A percentile compares a stretch with the other conserved stretches of the same genome.
These are phyloP conservation scores for Jamesozyma rosinii DNA, from an alignment of 805 yeast species.

Conservation along the genomic window DNA sequence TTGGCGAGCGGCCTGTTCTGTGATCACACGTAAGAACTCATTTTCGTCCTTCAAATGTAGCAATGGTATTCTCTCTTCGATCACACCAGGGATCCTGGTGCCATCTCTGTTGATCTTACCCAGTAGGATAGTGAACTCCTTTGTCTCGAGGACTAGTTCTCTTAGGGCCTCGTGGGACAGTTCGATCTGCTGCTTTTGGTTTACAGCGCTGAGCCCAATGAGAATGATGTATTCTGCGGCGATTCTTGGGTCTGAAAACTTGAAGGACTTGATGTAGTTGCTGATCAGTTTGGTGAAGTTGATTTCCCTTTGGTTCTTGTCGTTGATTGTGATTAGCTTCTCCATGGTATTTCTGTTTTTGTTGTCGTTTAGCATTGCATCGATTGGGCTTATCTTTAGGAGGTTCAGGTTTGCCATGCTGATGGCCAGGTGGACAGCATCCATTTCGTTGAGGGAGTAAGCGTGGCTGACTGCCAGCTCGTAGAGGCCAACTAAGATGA, in stretches of 20 bases:
- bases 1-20: slow-evolving; percentile 73
- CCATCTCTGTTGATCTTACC: slow-evolving; percentile 82
- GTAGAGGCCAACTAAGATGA: slow-evolving; percentile 68
- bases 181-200: slow-evolving; percentile 38
- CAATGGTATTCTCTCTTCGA: slow-evolving; percentile 66
- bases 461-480: slow-evolving; percentile 65
- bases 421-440: slow-evolving; percentile 83
- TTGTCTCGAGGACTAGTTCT: slow-evolving; percentile 75
- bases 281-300: slow-evolving; percentile 60
- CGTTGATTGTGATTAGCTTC: slow-evolving; percentile 10
- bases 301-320: slow-evolving; percentile 31
- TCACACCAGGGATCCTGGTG: slow-evolving; percentile 67
- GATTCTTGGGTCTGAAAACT: slow-evolving; percentile 75
- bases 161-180: slow-evolving; percentile 70
- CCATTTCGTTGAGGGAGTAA: slow-evolving; percentile 55
- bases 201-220: slow-evolving; percentile 45
- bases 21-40: slow-evolving; percentile 57
- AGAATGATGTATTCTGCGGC: slow-evolving; percentile 84
- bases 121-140: slow-evolving; percentile 70
- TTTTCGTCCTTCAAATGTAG: slow-evolving; percentile 51
- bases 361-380: slow-evolving; percentile 6
- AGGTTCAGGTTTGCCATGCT: slow-evolving; percentile 68
- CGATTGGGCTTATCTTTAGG: slow-evolving; percentile 24
- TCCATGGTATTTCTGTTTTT: slow-evolving; percentile 13
- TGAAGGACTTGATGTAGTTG: slow-evolving; percentile 72